Conservation (phyloP, 139 green algal genomes). For the Ettlia oleoabundans region DNA sequence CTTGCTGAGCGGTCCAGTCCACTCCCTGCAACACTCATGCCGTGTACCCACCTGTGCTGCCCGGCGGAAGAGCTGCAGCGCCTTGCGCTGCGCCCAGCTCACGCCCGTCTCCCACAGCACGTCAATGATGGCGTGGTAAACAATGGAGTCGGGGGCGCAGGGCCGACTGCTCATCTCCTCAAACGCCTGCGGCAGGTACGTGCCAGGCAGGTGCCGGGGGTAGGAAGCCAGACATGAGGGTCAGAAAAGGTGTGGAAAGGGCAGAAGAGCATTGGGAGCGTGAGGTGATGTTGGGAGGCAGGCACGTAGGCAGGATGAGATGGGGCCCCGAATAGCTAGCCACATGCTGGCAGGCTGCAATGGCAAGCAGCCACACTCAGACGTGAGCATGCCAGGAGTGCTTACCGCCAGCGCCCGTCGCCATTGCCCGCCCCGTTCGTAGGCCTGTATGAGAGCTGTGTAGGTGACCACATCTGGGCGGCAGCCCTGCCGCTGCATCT, state of each 20-base stretch:
- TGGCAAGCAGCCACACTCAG: too few relatives aligned
- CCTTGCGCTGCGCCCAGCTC: conserved; percentile 65
- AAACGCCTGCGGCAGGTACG: conserved; percentile 12
- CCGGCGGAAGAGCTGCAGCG: background rate
- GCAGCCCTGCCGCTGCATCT: conserved; percentile 80
- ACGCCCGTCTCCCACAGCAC: conserved; percentile 81
- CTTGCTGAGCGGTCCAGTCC: background rate
- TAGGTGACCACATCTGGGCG: conserved; percentile 83
- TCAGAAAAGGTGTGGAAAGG: background rate
- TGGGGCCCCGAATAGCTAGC: too few relatives aligned
- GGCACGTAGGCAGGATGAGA: too few relatives aligned
- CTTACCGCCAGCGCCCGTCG: conserved; percentile 31
- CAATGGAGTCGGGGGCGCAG: conserved; percentile 64
- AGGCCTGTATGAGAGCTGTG: conserved; percentile 75
- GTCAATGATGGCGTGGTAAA: conserved; percentile 85
- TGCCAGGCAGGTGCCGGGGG: background rate
- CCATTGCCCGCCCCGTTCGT: conserved; percentile 41
- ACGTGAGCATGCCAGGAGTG: too few relatives aligned
- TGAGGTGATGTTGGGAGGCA: too few relatives aligned
- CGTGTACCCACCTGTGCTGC: background rate
- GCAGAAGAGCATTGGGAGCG: too few relatives aligned
- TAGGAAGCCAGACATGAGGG: background rate
- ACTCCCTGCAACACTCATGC: background rate
- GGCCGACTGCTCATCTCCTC: conserved; percentile 24
- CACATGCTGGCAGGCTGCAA: too few relatives aligned